These are phyloP conservation scores for Ceratocystis diversiconidia DNA, from an alignment of 2,329 filamentous ascomycete genomes.

Conservation along the genomic window DNA sequence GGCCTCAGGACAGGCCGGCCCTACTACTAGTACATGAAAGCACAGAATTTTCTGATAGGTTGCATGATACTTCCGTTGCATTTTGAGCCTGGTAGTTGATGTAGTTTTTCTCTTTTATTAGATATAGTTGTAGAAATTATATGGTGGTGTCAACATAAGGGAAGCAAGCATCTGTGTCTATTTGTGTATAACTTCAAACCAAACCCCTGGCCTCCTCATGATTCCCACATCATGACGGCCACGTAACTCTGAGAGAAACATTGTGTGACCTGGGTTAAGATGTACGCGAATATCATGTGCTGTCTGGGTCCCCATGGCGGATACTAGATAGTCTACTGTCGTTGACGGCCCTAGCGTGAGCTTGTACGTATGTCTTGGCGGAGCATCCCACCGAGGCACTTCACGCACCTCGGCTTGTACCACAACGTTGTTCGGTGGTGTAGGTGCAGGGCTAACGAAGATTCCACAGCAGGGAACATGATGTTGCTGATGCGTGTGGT, in stretches of 20 bases:
- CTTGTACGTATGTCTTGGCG: not conserved
- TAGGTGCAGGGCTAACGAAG: not conserved
- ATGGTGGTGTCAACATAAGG: not conserved
- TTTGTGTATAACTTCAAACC: constrained; percentile 1
- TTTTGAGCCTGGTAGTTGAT: not conserved
- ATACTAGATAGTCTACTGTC: constrained; percentile 6
- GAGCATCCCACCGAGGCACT: constrained; percentile 1
- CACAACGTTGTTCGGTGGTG: not conserved
- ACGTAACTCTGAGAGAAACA: constrained; percentile 6
- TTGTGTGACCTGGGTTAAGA: not conserved
- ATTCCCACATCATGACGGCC: constrained; percentile 3
- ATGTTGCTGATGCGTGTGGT: not conserved
- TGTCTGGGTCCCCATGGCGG: not conserved
- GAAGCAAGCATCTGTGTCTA: not conserved
- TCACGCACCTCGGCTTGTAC: constrained; percentile 6
- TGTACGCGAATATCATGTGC: constrained; percentile 8
- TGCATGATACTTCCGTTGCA: not conserved
- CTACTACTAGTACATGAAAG: not conserved
- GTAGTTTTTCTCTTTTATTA: too few relatives aligned
- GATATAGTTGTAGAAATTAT: too few relatives aligned
- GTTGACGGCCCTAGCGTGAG: constrained; percentile 1
- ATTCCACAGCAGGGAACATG: not conserved
- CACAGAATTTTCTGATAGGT: not conserved
- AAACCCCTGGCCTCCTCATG: constrained; percentile 4
- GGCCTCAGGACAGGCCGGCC: not conserved